Conservation (phyloP, 2,329 filamentous ascomycete species). For the Xylaria sp. region DNA sequence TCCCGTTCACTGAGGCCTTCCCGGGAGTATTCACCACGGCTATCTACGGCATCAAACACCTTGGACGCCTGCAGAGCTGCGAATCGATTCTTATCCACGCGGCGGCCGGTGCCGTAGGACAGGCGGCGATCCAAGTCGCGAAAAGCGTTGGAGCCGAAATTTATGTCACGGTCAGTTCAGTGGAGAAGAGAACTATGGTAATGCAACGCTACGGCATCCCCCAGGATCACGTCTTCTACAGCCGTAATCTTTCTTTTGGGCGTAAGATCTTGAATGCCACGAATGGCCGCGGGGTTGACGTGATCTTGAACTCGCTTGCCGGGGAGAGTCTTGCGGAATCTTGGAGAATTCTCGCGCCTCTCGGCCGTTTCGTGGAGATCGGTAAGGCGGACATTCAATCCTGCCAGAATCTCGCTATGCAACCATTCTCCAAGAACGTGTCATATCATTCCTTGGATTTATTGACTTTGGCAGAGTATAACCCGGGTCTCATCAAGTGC, state of each 20-base stretch:
- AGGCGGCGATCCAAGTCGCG: constrained; percentile 16
- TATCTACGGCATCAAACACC: constrained; percentile 5
- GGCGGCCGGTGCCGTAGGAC: constrained; percentile 13
- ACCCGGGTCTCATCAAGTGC: background rate
- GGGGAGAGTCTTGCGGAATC: constrained; percentile 25
- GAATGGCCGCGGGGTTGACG: constrained; percentile 27
- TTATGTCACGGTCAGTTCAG: constrained; percentile 23
- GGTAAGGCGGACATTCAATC: constrained; percentile 12
- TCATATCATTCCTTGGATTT: constrained; percentile 8
- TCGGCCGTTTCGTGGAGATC: constrained; percentile 20
- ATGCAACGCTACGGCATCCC: constrained; percentile 23
- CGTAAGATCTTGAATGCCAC: constrained; percentile 20
- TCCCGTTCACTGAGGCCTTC: background rate
- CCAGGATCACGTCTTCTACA: constrained; percentile 27
- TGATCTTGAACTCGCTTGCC: constrained; percentile 36
- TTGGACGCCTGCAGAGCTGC: background rate
- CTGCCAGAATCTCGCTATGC: background rate
- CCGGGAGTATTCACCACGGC: background rate
- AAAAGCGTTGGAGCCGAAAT: constrained; percentile 1
- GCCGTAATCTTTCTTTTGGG: constrained; percentile 28
- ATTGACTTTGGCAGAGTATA: background rate
- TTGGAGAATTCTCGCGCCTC: constrained; percentile 21
- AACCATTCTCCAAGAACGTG: background rate
- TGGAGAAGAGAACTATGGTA: constrained; percentile 23
- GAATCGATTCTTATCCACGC: constrained; percentile 18